A percentile compares a stretch with the other conserved stretches of the same genome.
Evolutionary conservation across 345 rosid genomes (phyloP).

Genomic region (Capsella bursapastoris): DNA sequence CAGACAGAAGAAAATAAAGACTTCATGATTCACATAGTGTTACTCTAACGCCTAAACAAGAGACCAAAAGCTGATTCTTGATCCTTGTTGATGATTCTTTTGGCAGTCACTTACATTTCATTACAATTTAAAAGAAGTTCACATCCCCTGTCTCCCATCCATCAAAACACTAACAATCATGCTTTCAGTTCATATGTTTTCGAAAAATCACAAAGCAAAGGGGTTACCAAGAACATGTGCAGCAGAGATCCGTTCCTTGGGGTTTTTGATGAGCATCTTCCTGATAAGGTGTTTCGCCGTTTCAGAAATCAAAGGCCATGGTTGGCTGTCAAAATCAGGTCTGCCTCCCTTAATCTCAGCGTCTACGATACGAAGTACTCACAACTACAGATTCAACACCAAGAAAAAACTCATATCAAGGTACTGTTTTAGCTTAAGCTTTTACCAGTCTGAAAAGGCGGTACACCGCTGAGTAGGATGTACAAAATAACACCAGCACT

Average conservation of each 20-base stretch:
- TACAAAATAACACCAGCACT: conserved; percentile 84
- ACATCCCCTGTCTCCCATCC: too few relatives aligned
- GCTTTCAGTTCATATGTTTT: too few relatives aligned
- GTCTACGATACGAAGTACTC: conserved; percentile 9
- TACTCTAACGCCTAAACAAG: neutral
- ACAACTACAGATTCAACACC: neutral
- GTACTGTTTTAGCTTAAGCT: too few relatives aligned
- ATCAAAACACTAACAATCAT: neutral
- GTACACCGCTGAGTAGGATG: conserved; percentile 69
- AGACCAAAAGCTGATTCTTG: neutral
- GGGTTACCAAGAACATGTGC: conserved; percentile 74
- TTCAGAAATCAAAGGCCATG: conserved; percentile 75
- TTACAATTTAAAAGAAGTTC: neutral
- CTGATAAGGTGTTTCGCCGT: conserved; percentile 72
- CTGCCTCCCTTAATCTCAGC: conserved; percentile 60
- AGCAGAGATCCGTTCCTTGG: conserved; percentile 65
- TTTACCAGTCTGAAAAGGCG: conserved; percentile 47
- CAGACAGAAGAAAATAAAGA: neutral
- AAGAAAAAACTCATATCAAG: neutral
- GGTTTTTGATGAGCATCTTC: conserved; percentile 73
- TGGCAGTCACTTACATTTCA: too few relatives aligned
- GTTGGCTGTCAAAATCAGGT: conserved; percentile 55
- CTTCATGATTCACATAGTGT: conserved; percentile 5
- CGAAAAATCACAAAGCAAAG: too few relatives aligned
- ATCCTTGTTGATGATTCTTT: neutral